Conservation (phyloP, 2,329 filamentous ascomycete genomes). For the Colletotrichum sp. region DNA sequence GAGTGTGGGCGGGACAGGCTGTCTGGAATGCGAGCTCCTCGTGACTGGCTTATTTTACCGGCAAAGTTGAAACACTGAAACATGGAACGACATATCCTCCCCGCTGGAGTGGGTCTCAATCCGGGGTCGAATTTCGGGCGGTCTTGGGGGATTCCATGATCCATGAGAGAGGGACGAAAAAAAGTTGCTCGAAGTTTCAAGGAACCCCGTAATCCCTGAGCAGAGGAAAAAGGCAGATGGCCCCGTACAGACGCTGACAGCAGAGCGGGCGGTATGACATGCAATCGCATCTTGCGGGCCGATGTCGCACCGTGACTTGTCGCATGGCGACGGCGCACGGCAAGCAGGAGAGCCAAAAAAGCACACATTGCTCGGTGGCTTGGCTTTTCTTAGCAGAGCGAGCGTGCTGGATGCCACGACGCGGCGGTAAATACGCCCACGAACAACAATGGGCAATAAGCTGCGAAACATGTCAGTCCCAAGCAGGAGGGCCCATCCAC, state of each 20-base stretch:
- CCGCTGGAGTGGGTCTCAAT: constrained; percentile 10
- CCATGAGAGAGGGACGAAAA: not conserved
- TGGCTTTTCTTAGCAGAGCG: not conserved
- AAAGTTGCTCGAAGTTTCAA: constrained; percentile 1
- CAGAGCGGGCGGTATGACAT: not conserved
- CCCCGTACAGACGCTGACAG: not conserved
- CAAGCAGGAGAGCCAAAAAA: not conserved
- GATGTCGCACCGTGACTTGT: constrained; percentile 1
- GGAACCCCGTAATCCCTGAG: not conserved
- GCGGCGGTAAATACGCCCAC: not conserved
- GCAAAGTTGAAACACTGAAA: constrained; percentile 23
- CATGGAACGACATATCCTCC: constrained; percentile 9
- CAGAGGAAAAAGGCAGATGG: not conserved
- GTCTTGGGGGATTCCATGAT: not conserved
- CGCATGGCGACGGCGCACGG: constrained; percentile 6
- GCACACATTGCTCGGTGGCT: not conserved
- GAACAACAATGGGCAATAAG: not conserved
- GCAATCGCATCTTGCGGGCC: not conserved
- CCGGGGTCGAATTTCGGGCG: constrained; percentile 16
- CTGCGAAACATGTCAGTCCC: not conserved
- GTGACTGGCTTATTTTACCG: constrained; percentile 7
- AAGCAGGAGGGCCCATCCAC: not conserved
- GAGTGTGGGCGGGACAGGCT: not conserved
- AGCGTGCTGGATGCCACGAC: not conserved
- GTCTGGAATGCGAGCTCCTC: not conserved